Base-by-base conservation (phyloP, 1,284 basidiomycete genomes). In the Ceratorhiza oryzae-sativae region DNA sequence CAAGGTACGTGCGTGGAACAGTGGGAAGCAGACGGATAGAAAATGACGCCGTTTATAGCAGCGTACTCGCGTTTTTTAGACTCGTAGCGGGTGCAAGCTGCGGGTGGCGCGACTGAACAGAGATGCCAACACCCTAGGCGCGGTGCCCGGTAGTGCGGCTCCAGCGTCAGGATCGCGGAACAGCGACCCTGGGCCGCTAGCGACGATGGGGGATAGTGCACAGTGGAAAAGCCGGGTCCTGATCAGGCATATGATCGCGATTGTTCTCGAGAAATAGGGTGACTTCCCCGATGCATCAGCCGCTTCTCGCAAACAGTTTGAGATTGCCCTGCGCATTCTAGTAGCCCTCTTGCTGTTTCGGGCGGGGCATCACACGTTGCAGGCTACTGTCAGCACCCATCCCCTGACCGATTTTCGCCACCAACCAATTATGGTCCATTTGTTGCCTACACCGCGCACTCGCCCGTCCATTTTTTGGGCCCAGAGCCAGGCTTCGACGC, bases 341-440 rank as follows among this genome's bases (percentile, higher is more conserved):
- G 42, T 18, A 45, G 6, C 32, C 30, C 13, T 9, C 20, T 36
- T 67, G 25, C 48, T 42, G 27, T 49, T n/a, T 18, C 42, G 8
- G 45, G 34, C 36, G 36, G 45, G 12, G 46, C 32, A n/a, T 8
- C 56, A 15, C 56, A 59, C 56, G 56, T 59, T 59, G 56, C 56
- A 39, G 56, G 23, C 39, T 62, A 48, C 46, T 49, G 32, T 30
- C 34, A 30, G 9, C 23, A 27, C 13, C 55, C 10, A 25, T 39
- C 45, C 25, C 34, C 36, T 67, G n/a, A 12, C 18, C 23, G 42
- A 30, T 36, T 20, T 51, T 51, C 30, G 61, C 61, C 61, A 65
- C 61, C 61, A 65, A 46, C 61, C 48, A 51, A 51, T 65, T 65
- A 65, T 65, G 61, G 48, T 32, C 3, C 9, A 51, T 51, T 51